Percentiles rank a stretch among this genome's conserved stretches.
phyloP scores from a whole-genome alignment of 2,329 filamentous ascomycete species.

The Decorospora gaudefroyi region DNA sequence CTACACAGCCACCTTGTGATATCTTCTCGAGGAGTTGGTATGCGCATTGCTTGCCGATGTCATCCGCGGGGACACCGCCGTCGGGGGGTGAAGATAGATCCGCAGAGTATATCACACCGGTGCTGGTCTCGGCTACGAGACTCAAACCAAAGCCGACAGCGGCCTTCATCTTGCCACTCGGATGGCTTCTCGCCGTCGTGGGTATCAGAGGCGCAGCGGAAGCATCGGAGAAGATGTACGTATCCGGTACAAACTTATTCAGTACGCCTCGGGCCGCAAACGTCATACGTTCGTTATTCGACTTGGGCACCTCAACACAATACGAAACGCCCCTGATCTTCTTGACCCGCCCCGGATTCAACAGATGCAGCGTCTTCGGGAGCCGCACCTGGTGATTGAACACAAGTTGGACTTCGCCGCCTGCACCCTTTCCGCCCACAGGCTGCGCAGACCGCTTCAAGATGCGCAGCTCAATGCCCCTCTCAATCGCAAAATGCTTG shows the following conservation, averaged over 20 bases:
- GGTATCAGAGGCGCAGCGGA: constrained; percentile 64
- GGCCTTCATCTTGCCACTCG: constrained; percentile 59
- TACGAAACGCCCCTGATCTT: constrained; percentile 92
- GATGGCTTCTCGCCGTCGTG: constrained; percentile 70
- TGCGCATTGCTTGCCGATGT: constrained; percentile 85
- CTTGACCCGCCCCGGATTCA: constrained; percentile 83
- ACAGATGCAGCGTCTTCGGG: constrained; percentile 89
- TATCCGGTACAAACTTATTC: constrained; percentile 81
- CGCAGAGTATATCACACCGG: constrained; percentile 83
- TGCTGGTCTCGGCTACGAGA: constrained; percentile 88
- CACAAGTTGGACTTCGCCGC: constrained; percentile 88
- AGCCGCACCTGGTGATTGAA: constrained; percentile 93
- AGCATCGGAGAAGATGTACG: constrained; percentile 80
- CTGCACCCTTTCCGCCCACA: constrained; percentile 76
- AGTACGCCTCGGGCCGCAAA: constrained; percentile 84
- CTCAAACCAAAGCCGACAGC: constrained; percentile 92
- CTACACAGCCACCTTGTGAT: constrained; percentile 79
- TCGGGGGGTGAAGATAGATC: constrained; percentile 75
- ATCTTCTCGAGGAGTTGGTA: constrained; percentile 87
- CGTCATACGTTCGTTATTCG: constrained; percentile 95
- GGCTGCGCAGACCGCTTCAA: constrained; percentile 71
- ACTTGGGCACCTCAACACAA: constrained; percentile 85
- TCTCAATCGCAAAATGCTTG: constrained; percentile 85
- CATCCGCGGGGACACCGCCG: constrained; percentile 85
- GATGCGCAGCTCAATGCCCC: constrained; percentile 82